Evolutionary conservation across 2,329 filamentous ascomycete genomes (phyloP), one percentile per base, ranked within the genome.

Genomic region (Ceratocystis papillata): DNA sequence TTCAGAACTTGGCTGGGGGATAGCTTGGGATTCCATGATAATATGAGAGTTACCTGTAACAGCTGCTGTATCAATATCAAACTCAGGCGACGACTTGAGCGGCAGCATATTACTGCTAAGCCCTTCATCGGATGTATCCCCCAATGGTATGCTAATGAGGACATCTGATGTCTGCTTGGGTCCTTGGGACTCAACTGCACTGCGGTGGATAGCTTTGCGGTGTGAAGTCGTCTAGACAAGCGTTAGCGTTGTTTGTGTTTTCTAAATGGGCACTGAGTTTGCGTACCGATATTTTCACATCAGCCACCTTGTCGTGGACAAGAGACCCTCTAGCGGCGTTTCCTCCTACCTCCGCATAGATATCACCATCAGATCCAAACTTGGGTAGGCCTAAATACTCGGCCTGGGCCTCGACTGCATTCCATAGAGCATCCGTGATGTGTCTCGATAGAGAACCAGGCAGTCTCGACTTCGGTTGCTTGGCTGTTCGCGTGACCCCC

Each of bases 61-160:
- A 10, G 55, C 45, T 12, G 12, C 44, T 4, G 37, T 66, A 22
- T 66, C 65, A 30, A 66, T 57, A n/a, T 59, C 28, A n/a, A 66
- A 60, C 3, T 45, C 61, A 2, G 65, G 64, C 5, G 53, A 65
- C 8, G 55, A 20, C 20, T 22, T 41, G 4, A 17, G 25, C 17
- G 63, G 61, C 37, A 25, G 3, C 15, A 12, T 41, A 5, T 1
- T 28, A 60, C 46, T 25, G 28, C n/a, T 22, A 22, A 28, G 33
- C 46, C 15, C 45, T 61, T 65, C 22, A 12, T 44, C 22, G 20
- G 53, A 50, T 7, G 57, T 48, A 50, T 45, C 48, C 48, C 65
- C 61, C 60, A 66, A 33, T 20, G 46, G 30, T 28, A 63, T 63
- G 15, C 41, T 25, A 7, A 63, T 48, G 3, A 48, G 41, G n/a